Conservation (phyloP, 1,284 basidiomycete genomes). For the Irpex rosettiformis region DNA sequence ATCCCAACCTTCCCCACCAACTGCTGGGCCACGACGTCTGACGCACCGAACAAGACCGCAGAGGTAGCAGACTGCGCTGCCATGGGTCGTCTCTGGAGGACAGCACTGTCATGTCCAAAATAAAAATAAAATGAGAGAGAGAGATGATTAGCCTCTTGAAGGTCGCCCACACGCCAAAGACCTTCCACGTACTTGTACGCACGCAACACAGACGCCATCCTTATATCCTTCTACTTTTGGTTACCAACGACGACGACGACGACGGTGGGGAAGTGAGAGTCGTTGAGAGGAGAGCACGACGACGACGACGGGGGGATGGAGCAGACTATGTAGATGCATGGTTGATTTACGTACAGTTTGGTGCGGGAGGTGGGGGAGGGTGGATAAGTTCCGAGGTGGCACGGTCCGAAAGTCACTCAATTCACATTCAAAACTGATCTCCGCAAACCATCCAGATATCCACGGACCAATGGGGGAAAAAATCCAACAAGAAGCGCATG, state of each 20-base stretch:
- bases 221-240: no score
- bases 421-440: no score
- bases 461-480: no score
- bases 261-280: neutral
- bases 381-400: neutral
- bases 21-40: conserved; percentile 85
- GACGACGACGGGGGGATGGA: neutral
- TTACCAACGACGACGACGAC: no score
- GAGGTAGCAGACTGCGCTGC: conserved; percentile 63
- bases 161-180: neutral
- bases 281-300: neutral
- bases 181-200: conserved; percentile 49
- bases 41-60: conserved; percentile 67
- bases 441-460: no score
- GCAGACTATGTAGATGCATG: neutral
- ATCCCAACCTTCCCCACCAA: conserved; percentile 64
- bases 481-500: no score
- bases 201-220: conserved; percentile 44
- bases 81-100: conserved; percentile 63
- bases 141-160: neutral
- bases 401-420: no score
- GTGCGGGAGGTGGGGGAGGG: neutral
- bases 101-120: no score
- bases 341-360: neutral
- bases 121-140: no score